Conservation (phyloP, 2,329 filamentous ascomycete species). For the Colletotrichum limetticola region DNA sequence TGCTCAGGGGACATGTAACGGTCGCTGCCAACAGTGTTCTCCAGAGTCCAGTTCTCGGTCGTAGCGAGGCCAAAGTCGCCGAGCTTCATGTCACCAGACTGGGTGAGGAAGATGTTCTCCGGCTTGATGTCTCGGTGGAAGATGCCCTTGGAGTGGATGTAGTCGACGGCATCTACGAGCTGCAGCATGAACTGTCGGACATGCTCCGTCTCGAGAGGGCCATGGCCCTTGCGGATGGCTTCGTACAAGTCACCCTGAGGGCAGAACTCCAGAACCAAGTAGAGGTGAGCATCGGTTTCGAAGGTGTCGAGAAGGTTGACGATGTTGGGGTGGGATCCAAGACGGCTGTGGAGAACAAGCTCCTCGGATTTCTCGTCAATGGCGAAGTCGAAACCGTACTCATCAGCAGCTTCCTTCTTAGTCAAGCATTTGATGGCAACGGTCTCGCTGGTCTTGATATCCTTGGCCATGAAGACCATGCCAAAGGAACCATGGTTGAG, state of each 20-base stretch:
- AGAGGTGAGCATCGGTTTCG: slow-evolving; percentile 90
- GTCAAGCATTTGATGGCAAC: slow-evolving; percentile 98
- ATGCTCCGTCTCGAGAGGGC: slow-evolving; percentile 93
- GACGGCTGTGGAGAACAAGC: slow-evolving; percentile 79
- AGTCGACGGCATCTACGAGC: slow-evolving; percentile 87
- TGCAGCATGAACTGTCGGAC: slow-evolving; percentile 98
- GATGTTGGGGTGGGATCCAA: slow-evolving; percentile 87
- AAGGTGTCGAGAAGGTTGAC: slow-evolving; percentile 93
- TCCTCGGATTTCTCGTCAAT: slow-evolving; percentile 88
- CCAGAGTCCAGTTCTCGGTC: slow-evolving; percentile 87
- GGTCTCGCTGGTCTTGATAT: slow-evolving; percentile 78
- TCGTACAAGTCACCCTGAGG: slow-evolving; percentile 96
- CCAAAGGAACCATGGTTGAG: slow-evolving; percentile 99
- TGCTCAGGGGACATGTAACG: slow-evolving; percentile 99
- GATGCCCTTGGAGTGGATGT: slow-evolving; percentile 90
- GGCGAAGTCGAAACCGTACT: slow-evolving; percentile 71
- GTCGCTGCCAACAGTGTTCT: slow-evolving; percentile 95
- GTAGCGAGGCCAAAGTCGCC: slow-evolving; percentile 97
- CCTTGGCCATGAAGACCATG: slow-evolving; percentile 95
- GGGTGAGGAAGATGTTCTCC: slow-evolving; percentile 96
- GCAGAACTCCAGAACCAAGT: slow-evolving; percentile 95
- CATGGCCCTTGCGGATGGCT: slow-evolving; percentile 88
- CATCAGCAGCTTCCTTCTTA: slow-evolving; percentile 76
- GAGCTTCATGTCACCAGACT: slow-evolving; percentile 91
- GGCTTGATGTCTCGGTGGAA: slow-evolving; percentile 99